Evolutionary conservation across 2,329 filamentous ascomycete species (phyloP).

Genomic region (Paraphaeosphaeria minitans): DNA sequence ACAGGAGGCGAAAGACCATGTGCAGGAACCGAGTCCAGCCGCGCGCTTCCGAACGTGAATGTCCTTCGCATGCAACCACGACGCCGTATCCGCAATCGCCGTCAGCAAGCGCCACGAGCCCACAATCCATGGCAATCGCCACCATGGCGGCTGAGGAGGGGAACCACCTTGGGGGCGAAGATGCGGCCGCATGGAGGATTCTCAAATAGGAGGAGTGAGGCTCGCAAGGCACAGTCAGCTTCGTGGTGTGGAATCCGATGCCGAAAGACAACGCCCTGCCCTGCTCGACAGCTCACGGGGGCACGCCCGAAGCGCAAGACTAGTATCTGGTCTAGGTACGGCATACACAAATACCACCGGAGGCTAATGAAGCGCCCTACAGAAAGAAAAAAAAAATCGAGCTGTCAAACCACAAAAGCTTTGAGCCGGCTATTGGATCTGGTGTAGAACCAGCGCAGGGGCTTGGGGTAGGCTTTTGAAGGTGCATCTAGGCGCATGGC

Average conservation of each 20-base stretch:
- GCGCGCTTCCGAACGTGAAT: no score
- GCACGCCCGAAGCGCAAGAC: neutral
- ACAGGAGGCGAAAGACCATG: no score
- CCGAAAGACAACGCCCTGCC: neutral
- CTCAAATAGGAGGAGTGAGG: neutral
- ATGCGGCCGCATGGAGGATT: neutral
- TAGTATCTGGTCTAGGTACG: no score
- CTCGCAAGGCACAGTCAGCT: neutral
- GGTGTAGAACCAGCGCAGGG: neutral
- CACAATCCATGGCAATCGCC: neutral
- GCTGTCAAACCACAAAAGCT: neutral
- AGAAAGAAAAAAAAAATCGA: neutral
- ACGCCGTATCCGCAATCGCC: neutral
- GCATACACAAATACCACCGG: neutral
- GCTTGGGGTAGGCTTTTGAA: neutral
- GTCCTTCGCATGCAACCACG: no score
- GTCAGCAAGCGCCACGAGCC: constrained; percentile 1
- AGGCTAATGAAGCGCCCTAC: neutral
- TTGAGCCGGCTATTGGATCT: neutral
- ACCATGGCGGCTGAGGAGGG: neutral
- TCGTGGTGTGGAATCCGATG: neutral
- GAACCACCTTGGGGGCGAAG: neutral
- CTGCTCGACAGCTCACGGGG: neutral
- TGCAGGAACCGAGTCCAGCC: no score
- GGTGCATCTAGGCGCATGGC: neutral